phyloP scores from a whole-genome alignment of 768 basidiomycete genomes.

The Leccinum pellstonianum region DNA sequence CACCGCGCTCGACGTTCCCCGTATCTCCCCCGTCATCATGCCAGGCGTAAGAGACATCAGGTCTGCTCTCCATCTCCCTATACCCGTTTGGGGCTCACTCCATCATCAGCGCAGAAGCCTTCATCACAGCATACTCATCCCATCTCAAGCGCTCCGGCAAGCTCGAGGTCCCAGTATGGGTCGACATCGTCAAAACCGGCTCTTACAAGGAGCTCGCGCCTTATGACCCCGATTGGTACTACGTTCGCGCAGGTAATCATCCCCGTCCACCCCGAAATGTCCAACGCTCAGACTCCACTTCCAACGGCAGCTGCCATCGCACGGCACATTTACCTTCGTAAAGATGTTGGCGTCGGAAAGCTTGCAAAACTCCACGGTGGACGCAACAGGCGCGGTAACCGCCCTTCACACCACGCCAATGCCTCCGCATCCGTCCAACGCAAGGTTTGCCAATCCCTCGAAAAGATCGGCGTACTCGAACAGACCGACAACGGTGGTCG shows the following conservation, averaged over 20 bases:
- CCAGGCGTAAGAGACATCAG: constrained; percentile 83
- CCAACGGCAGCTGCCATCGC: constrained; percentile 77
- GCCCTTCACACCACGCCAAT: constrained; percentile 91
- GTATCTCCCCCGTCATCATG: constrained; percentile 51
- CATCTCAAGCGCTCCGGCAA: constrained; percentile 98
- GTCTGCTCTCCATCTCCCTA: constrained; percentile 33
- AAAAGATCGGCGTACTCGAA: constrained; percentile 99
- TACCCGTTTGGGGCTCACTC: constrained; percentile 17
- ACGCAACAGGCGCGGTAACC: constrained; percentile 92
- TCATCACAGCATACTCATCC: constrained; percentile 92
- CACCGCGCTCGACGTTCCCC: constrained; percentile 46
- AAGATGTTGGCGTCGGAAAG: constrained; percentile 92
- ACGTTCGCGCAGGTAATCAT: constrained; percentile 90
- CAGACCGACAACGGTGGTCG: constrained; percentile 91
- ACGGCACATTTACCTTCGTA: constrained; percentile 99
- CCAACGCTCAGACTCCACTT: not conserved
- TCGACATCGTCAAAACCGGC: constrained; percentile 98
- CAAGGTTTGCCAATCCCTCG: constrained; percentile 93
- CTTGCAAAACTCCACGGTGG: constrained; percentile 96
- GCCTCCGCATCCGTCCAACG: constrained; percentile 88
- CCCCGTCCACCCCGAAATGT: not conserved
- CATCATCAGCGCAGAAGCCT: constrained; percentile 75
- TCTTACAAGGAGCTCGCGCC: constrained; percentile 97
- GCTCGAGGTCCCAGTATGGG: constrained; percentile 98
- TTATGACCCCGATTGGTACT: constrained; percentile 99